Conservation (phyloP, 2,329 filamentous ascomycete genomes). For the Scedosporium dehoogii region DNA sequence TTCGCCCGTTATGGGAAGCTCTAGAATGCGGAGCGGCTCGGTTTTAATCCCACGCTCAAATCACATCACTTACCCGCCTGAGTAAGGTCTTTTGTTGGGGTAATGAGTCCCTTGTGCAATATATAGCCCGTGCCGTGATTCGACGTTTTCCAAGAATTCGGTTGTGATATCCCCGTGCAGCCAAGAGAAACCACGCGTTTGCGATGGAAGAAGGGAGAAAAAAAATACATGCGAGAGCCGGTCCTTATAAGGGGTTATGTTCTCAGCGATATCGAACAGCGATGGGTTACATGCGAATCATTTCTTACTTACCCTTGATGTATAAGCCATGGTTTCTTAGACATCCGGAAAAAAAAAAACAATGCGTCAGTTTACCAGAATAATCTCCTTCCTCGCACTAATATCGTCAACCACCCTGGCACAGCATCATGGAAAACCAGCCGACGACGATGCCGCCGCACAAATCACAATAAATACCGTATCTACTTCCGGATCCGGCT, state of each 20-base stretch:
- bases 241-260: too few relatives aligned
- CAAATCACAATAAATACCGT: slow-evolving; percentile 8
- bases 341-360: background rate
- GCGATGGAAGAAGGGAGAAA: background rate
- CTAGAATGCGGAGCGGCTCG: background rate
- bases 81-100: background rate
- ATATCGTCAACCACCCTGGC: background rate
- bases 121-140: background rate
- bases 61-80: background rate
- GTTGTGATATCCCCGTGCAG: background rate
- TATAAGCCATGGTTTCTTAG: background rate
- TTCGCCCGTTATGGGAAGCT: background rate
- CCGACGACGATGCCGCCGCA: background rate
- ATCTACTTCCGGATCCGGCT: slow-evolving; percentile 5
- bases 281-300: too few relatives aligned
- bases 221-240: background rate
- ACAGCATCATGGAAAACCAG: background rate
- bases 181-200: background rate
- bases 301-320: too few relatives aligned
- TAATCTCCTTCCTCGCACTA: background rate
- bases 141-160: background rate
- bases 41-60: background rate
- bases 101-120: background rate
- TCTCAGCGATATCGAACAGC: too few relatives aligned
- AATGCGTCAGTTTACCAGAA: background rate